phyloP scores from a whole-genome alignment of 2,329 filamentous ascomycete species.

The Aspergillus niger region DNA sequence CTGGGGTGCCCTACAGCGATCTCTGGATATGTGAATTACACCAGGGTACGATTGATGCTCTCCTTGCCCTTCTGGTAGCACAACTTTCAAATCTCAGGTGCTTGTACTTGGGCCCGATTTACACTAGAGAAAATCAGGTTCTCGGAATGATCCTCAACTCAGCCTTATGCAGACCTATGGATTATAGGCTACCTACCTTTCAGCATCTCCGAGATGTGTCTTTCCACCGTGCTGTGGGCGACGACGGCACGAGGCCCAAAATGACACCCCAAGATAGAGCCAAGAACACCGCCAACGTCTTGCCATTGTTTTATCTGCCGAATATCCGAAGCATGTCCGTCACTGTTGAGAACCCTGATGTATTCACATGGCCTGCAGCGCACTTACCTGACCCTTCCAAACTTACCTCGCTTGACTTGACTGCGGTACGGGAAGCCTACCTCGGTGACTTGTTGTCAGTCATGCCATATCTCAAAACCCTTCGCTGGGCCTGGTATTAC shows the following conservation, averaged over 20 bases:
- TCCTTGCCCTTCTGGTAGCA: constrained; percentile 22
- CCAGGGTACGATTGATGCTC: constrained; percentile 20
- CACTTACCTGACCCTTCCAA: constrained; percentile 8
- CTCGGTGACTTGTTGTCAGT: constrained; percentile 14
- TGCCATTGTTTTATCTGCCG: constrained; percentile 26
- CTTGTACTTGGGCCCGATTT: constrained; percentile 16
- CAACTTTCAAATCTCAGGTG: constrained; percentile 17
- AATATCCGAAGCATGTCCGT: constrained; percentile 17
- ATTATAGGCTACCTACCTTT: constrained; percentile 14
- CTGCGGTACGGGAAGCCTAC: constrained; percentile 12
- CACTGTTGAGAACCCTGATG: constrained; percentile 20
- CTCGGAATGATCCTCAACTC: constrained; percentile 18
- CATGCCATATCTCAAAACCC: constrained; percentile 11
- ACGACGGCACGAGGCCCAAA: background rate
- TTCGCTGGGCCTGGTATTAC: constrained; percentile 20
- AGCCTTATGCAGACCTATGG: constrained; percentile 4
- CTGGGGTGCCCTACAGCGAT: constrained; percentile 11
- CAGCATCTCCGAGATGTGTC: constrained; percentile 9
- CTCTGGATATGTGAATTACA: constrained; percentile 20
- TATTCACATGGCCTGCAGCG: constrained; percentile 19
- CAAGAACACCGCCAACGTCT: constrained; percentile 18
- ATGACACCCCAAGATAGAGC: background rate
- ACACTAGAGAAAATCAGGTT: constrained; percentile 13
- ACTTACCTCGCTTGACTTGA: constrained; percentile 16
- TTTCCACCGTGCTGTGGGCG: background rate